Percentiles rank a stretch among this genome's conserved stretches.
Conservation (phyloP, 2,329 filamentous ascomycete genomes). For the Ambrosiella xylebori region DNA sequence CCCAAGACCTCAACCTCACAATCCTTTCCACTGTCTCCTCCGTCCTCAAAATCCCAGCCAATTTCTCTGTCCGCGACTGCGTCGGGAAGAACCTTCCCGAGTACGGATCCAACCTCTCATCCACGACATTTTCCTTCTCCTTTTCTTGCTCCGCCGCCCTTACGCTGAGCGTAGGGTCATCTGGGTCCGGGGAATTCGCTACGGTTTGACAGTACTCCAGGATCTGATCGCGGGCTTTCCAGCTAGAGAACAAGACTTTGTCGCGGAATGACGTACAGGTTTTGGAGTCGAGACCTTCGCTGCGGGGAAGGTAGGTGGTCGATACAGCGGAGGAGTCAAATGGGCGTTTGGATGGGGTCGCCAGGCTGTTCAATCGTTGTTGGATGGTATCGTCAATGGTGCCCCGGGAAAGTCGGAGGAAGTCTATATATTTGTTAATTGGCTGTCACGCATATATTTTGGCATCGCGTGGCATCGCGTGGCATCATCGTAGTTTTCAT, state of each 20-base stretch:
- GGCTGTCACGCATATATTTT: too few relatives aligned
- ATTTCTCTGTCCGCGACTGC: conserved; percentile 62
- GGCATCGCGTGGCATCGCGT: too few relatives aligned
- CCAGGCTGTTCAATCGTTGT: conserved; percentile 79
- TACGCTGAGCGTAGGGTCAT: conserved; percentile 60
- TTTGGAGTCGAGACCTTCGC: conserved; percentile 34
- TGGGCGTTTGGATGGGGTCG: conserved; percentile 51
- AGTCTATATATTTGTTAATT: conserved; percentile 40
- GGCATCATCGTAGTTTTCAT: not conserved
- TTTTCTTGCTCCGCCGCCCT: conserved; percentile 53
- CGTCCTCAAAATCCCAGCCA: conserved; percentile 57
- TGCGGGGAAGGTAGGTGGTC: conserved; percentile 31
- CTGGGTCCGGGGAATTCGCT: conserved; percentile 69
- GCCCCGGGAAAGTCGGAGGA: conserved; percentile 68
- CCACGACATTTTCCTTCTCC: conserved; percentile 55
- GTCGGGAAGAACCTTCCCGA: conserved; percentile 63
- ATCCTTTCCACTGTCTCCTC: conserved; percentile 65
- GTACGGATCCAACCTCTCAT: conserved; percentile 87
- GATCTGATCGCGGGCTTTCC: conserved; percentile 68
- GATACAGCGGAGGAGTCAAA: conserved; percentile 67
- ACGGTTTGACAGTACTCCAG: conserved; percentile 80
- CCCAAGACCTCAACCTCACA: conserved; percentile 68
- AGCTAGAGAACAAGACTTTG: conserved; percentile 68
- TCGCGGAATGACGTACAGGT: conserved; percentile 60
- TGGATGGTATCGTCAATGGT: conserved; percentile 85